Percentiles rank a stretch among this genome's conserved stretches.
phyloP scores from a whole-genome alignment of 257 asterid species.

The Echites panduratus region DNA sequence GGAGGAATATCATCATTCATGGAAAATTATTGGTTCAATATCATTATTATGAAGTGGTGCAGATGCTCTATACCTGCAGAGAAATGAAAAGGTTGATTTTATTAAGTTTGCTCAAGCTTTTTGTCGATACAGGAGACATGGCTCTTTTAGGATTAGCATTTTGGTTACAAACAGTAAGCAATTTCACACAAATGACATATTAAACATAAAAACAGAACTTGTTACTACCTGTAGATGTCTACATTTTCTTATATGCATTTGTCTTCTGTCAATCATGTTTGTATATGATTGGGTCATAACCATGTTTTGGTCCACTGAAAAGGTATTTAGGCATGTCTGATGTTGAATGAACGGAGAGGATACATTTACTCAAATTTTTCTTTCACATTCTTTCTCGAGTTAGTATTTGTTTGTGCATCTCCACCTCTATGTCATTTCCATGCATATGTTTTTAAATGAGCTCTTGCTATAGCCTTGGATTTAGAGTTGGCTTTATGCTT shows the following conservation, averaged over 20 bases:
- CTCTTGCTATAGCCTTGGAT: not conserved
- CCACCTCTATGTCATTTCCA: not conserved
- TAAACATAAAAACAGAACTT: not conserved
- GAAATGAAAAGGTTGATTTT: not conserved
- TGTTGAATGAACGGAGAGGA: not conserved
- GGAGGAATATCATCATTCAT: not conserved
- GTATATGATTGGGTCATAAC: no score
- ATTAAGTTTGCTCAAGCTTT: not conserved
- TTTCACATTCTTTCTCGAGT: not conserved
- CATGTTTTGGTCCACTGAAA: not conserved
- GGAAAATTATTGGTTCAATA: not conserved
- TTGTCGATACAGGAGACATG: not conserved
- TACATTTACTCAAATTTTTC: not conserved
- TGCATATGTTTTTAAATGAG: not conserved
- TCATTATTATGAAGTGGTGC: not conserved
- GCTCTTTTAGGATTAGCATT: not conserved
- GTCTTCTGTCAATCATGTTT: no score
- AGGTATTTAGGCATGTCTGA: not conserved
- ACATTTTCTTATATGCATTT: not conserved
- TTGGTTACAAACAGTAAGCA: not conserved
- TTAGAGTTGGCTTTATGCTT: conserved; percentile 8
- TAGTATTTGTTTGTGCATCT: not conserved
- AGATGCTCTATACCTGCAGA: not conserved
- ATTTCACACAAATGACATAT: not conserved
- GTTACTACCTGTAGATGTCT: not conserved